A percentile compares a stretch with the other conserved stretches of the same genome.
These are phyloP conservation scores for Phaffia rhodozyma DNA, from an alignment of 1,284 basidiomycete genomes.

Conservation along the genomic window DNA sequence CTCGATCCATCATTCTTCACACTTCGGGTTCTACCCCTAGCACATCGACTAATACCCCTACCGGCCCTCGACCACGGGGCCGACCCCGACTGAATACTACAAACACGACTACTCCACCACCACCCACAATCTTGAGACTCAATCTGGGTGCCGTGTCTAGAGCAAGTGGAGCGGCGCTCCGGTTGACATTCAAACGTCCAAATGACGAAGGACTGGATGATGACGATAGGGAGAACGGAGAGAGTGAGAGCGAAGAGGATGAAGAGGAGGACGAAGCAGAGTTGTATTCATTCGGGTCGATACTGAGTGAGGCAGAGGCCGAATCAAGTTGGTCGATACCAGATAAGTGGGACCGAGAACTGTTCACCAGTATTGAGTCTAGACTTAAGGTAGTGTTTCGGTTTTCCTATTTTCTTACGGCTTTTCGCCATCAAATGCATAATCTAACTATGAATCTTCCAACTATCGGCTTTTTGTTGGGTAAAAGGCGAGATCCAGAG, in stretches of 20 bases:
- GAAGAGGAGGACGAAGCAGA: conserved; percentile 30
- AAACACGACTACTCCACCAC: no score
- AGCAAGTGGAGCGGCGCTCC: conserved; percentile 11
- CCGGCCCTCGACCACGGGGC: no score
- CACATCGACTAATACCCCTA: not conserved
- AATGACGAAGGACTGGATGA: conserved; percentile 5
- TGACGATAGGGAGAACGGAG: conserved; percentile 18
- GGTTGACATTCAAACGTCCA: not conserved
- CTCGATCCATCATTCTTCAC: not conserved
- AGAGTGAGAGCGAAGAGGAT: conserved; percentile 23
- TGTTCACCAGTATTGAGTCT: conserved; percentile 60
- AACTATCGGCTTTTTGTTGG: not conserved
- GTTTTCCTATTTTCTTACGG: conserved; percentile 8
- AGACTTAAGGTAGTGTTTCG: conserved; percentile 50
- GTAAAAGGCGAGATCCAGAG: conserved; percentile 1
- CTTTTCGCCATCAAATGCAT: not conserved
- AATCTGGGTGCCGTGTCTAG: not conserved
- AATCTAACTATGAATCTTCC: not conserved
- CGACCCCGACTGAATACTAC: no score
- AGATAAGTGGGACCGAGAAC: conserved; percentile 51
- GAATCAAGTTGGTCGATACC: conserved; percentile 64
- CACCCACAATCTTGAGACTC: no score
- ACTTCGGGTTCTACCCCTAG: not conserved
- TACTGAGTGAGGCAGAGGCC: conserved; percentile 57
- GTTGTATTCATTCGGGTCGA: conserved; percentile 59